phyloP scores from a whole-genome alignment of 768 basidiomycete genomes.

The Daedaleopsis nitida region DNA sequence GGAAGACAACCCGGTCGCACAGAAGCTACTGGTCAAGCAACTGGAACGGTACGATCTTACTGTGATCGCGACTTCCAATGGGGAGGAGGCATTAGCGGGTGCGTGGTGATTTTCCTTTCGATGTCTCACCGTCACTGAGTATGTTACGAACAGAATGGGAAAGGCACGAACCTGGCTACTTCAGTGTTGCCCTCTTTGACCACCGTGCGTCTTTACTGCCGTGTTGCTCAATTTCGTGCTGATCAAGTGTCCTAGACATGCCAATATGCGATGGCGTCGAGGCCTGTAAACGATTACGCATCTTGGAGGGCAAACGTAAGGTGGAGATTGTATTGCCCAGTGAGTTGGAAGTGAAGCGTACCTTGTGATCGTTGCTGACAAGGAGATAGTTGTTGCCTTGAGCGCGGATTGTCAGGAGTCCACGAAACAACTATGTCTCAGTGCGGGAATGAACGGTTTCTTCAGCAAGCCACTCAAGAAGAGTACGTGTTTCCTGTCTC shows the following conservation, averaged over 20 bases:
- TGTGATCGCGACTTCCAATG: slow-evolving; percentile 65
- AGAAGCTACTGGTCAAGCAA: slow-evolving; percentile 67
- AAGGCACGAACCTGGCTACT: slow-evolving; percentile 65
- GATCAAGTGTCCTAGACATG: slow-evolving; percentile 53
- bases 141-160: slow-evolving; percentile 56
- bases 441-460: slow-evolving; percentile 78
- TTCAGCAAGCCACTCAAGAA: slow-evolving; percentile 73
- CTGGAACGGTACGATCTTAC: slow-evolving; percentile 61
- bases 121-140: background rate
- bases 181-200: slow-evolving; percentile 71
- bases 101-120: slow-evolving; percentile 13
- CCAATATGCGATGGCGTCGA: slow-evolving; percentile 79
- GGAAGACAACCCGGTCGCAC: slow-evolving; percentile 76
- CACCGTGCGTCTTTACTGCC: slow-evolving; percentile 52
- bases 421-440: slow-evolving; percentile 74
- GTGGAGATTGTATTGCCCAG: slow-evolving; percentile 54
- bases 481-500: slow-evolving; percentile 35
- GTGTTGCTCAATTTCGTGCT: background rate
- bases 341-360: slow-evolving; percentile 32
- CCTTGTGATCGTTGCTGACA: background rate
- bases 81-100: slow-evolving; percentile 67
- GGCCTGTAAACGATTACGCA: slow-evolving; percentile 64
- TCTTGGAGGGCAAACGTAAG: slow-evolving; percentile 60
- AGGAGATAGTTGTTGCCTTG: slow-evolving; percentile 59
- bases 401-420: slow-evolving; percentile 80